A percentile compares a stretch with the other conserved stretches of the same genome.
Evolutionary conservation across 306 rosid genomes (phyloP).

Genomic region (Fragaria vesca): DNA sequence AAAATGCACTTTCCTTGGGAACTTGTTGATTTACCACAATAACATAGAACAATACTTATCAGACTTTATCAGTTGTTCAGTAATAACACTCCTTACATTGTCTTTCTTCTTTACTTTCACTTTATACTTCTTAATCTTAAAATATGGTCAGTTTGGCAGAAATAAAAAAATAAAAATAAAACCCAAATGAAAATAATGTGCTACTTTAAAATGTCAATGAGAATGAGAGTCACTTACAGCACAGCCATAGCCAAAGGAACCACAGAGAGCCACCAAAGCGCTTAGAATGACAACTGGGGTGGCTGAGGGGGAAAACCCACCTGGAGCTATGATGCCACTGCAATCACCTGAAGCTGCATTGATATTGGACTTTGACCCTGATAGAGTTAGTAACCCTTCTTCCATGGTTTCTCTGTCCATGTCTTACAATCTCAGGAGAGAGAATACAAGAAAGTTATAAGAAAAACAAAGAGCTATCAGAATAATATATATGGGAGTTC

Average conservation of each 20-base stretch:
- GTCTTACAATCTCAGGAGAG: too few relatives aligned
- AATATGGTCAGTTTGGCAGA: not conserved
- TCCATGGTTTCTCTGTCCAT: constrained; percentile 15
- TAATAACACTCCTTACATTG: not conserved
- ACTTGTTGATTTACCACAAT: too few relatives aligned
- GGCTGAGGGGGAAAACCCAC: constrained; percentile 2
- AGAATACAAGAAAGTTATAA: not conserved
- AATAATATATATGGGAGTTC: too few relatives aligned
- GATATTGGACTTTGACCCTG: not conserved
- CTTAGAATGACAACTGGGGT: constrained; percentile 13
- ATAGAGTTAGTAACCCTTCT: not conserved
- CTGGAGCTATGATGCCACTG: not conserved
- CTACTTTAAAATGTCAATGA: not conserved
- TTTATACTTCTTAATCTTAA: too few relatives aligned
- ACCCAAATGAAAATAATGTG: not conserved
- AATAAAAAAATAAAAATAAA: too few relatives aligned
- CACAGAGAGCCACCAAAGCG: constrained; percentile 8
- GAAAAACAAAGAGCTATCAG: too few relatives aligned
- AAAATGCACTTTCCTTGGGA: too few relatives aligned
- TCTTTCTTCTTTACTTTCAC: not conserved
- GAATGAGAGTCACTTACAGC: constrained; percentile 10
- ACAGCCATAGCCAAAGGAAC: constrained; percentile 10
- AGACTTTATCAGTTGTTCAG: not conserved
- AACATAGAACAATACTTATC: too few relatives aligned
- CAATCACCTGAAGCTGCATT: not conserved